Conservation (phyloP, 176 grass and related monocot genomes). For the Luzula sylvatica region DNA sequence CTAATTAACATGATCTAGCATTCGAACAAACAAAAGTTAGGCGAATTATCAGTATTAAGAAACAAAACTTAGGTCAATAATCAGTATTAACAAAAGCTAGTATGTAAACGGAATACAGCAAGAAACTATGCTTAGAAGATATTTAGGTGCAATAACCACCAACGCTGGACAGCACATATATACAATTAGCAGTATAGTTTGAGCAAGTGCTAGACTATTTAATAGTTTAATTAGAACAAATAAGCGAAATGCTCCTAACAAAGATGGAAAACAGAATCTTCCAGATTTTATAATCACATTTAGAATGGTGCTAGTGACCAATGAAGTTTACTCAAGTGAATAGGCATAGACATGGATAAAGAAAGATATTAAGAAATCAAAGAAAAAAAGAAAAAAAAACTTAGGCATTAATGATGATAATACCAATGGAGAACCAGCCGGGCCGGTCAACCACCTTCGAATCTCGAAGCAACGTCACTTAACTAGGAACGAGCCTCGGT, state of each 20-base stretch:
- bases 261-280: conserved; percentile 20
- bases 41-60: neutral
- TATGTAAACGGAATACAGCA: neutral
- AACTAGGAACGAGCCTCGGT: no score
- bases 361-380: no score
- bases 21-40: neutral
- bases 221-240: neutral
- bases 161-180: conserved; percentile 12
- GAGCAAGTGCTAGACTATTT: neutral
- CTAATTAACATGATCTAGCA: no score
- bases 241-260: conserved; percentile 44
- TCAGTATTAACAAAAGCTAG: neutral
- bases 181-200: conserved; percentile 3
- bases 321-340: no score
- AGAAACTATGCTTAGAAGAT: neutral
- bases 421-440: no score
- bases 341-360: no score
- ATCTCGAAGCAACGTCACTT: no score
- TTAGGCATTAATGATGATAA: no score
- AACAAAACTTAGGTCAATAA: neutral
- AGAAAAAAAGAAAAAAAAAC: no score
- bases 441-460: no score
- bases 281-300: conserved; percentile 26
- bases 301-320: no score
- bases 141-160: conserved; percentile 2